Evolutionary conservation across 2,329 filamentous ascomycete species (phyloP), one percentile per base, ranked within the genome.

Genomic region (Claviceps africana): DNA sequence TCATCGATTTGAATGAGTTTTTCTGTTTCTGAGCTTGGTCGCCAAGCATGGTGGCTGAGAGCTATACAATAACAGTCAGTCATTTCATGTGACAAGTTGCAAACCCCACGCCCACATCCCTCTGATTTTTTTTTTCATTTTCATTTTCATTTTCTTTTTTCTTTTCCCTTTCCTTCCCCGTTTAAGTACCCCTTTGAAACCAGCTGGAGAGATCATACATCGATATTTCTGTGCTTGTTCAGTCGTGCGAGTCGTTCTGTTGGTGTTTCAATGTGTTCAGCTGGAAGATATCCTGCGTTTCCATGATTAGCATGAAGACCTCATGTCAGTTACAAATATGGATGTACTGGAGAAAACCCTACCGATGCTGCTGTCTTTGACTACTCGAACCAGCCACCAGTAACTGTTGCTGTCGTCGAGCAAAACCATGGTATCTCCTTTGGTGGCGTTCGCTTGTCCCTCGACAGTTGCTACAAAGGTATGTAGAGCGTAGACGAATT

Each of bases 321-420:
- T n/a, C 19, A 44, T 35, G 25, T 13, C 13, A 10, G 39, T n/a
- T 22, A 6, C 10, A 3, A 3, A n/a, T 2, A 11, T 13, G 22
- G 31, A 4, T n/a, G 4, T 4, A 6, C 21, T 22, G 2, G 37
- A 15, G 11, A 17, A 42, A 37, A 28, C 17, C 72, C 53, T 67
- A 82, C 78, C 81, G 67, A 98, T 98, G 65, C 89, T 97, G 67
- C 87, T 94, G 69, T 98, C 93, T 68, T 97, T 97, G 51, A 97
- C 90, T 46, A 98, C 87, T 58, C 91, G 80, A 15, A 98, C 93
- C 55, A 98, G 79, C 93, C 93, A 98, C 93, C 93, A 98, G 68
- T 98, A 98, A 70, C 90, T 97, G 72, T 98, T 98, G 71, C 89
- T 97, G 63, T 98, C 93, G 64, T 98, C 93, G 22, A 98, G 79